A percentile compares a stretch with the other conserved stretches of the same genome.
These are phyloP conservation scores for Gnetum montanum DNA, from an alignment of 75 land plant genomes.

Conservation along the genomic window DNA sequence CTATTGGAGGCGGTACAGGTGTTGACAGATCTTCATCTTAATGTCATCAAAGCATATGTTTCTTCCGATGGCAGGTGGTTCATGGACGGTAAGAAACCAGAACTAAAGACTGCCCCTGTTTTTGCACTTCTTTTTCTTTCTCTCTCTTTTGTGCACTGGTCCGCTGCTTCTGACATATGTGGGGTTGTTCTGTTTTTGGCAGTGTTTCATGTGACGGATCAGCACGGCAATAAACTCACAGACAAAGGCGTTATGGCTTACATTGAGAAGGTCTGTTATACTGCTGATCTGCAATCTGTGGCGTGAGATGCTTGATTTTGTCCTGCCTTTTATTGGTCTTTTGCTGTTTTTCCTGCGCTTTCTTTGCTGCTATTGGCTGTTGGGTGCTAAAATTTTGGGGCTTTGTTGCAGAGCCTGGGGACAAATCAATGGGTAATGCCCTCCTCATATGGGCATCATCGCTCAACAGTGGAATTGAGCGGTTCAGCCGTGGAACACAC, in stretches of 20 bases:
- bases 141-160: background rate
- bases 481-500: slow-evolving; percentile 21
- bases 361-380: no score
- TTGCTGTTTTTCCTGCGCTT: no score
- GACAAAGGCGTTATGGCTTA: slow-evolving; percentile 30
- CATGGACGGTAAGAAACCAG: slow-evolving; percentile 63
- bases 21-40: slow-evolving; percentile 57
- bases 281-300: background rate
- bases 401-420: slow-evolving; percentile 2
- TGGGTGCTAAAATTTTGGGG: no score
- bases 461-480: no score
- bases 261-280: slow-evolving; percentile 54
- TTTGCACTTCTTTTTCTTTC: background rate
- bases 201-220: slow-evolving; percentile 74
- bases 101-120: no score
- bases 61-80: slow-evolving; percentile 77
- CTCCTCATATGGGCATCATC: no score
- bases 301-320: no score
- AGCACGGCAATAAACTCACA: slow-evolving; percentile 37
- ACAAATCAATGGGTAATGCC: background rate
- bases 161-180: background rate
- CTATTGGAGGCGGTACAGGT: slow-evolving; percentile 69
- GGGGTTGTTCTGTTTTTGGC: background rate
- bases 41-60: slow-evolving; percentile 63
- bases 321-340: no score